phyloP scores from a whole-genome alignment of 805 yeast species.

The Blastobotrys attinorum region DNA sequence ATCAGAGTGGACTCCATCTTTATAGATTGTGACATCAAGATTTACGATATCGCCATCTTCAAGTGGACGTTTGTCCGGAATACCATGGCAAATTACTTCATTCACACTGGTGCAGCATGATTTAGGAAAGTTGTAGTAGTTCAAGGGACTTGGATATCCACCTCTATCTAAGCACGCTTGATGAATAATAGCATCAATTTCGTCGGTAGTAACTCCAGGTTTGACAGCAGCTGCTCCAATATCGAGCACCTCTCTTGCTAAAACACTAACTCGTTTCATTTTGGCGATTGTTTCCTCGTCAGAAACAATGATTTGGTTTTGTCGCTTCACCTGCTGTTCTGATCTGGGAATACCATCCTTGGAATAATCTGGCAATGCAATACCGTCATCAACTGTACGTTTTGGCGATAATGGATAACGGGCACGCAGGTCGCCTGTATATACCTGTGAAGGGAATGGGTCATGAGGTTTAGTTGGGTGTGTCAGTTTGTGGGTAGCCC shows the following conservation, averaged over 20 bases:
- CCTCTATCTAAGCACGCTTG: slow-evolving; percentile 80
- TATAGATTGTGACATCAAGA: slow-evolving; percentile 77
- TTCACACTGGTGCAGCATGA: slow-evolving; percentile 89
- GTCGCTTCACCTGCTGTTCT: slow-evolving; percentile 67
- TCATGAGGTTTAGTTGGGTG: slow-evolving; percentile 66
- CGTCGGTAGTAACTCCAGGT: slow-evolving; percentile 93
- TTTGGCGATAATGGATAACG: slow-evolving; percentile 71
- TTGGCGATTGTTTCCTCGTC: slow-evolving; percentile 59
- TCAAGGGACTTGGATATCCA: slow-evolving; percentile 91
- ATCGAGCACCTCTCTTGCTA: slow-evolving; percentile 87
- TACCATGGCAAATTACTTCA: slow-evolving; percentile 95
- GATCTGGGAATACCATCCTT: slow-evolving; percentile 65
- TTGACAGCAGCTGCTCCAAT: slow-evolving; percentile 71
- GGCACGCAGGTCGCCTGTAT: slow-evolving; percentile 70
- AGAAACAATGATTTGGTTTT: slow-evolving; percentile 56
- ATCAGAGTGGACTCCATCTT: slow-evolving; percentile 89
- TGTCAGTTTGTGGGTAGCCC: slow-evolving; percentile 55
- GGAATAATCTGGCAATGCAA: slow-evolving; percentile 79
- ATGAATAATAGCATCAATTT: slow-evolving; percentile 79
- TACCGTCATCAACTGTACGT: slow-evolving; percentile 61
- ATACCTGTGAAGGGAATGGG: slow-evolving; percentile 77
- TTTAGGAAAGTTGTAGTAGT: slow-evolving; percentile 90
- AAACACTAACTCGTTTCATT: slow-evolving; percentile 62
- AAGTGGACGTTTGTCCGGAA: slow-evolving; percentile 82
- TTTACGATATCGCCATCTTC: slow-evolving; percentile 93